Conservation (phyloP, 2,329 filamentous ascomycete species). For the Hymenoscyphus linearis region DNA sequence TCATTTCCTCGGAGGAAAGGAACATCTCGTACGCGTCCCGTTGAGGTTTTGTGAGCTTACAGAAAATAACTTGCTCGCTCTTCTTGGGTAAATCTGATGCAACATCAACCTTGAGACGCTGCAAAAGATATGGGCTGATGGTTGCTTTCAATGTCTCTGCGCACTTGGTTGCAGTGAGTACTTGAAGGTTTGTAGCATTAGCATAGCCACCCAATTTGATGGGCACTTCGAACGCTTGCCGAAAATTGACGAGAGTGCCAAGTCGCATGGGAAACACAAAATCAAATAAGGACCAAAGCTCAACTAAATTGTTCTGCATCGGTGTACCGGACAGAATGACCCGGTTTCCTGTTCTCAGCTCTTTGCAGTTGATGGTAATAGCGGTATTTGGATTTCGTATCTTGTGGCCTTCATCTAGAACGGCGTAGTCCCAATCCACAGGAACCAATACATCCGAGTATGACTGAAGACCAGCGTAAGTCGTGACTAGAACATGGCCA, state of each 20-base stretch:
- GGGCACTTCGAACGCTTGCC: slow-evolving; percentile 86
- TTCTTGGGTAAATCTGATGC: slow-evolving; percentile 92
- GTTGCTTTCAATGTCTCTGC: slow-evolving; percentile 90
- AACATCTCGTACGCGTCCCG: slow-evolving; percentile 77
- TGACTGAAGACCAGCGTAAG: slow-evolving; percentile 91
- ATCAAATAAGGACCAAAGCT: slow-evolving; percentile 96
- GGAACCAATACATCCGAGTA: slow-evolving; percentile 79
- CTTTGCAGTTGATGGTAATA: slow-evolving; percentile 93
- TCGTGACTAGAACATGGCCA: slow-evolving; percentile 91
- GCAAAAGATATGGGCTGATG: slow-evolving; percentile 87
- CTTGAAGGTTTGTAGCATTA: slow-evolving; percentile 88
- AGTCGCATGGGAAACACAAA: slow-evolving; percentile 96
- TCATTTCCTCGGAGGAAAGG: slow-evolving; percentile 76
- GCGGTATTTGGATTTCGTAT: slow-evolving; percentile 95
- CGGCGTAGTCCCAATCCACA: slow-evolving; percentile 86
- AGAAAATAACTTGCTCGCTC: slow-evolving; percentile 93
- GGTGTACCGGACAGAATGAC: slow-evolving; percentile 94
- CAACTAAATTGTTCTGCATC: slow-evolving; percentile 93
- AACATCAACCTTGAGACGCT: slow-evolving; percentile 89
- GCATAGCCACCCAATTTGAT: slow-evolving; percentile 92
- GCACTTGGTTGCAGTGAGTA: slow-evolving; percentile 90
- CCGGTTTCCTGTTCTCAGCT: slow-evolving; percentile 81
- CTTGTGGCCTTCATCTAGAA: slow-evolving; percentile 95
- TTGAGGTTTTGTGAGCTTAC: slow-evolving; percentile 79
- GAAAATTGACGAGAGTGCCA: slow-evolving; percentile 85